A percentile compares a stretch with the other conserved stretches of the same genome.
phyloP scores from a whole-genome alignment of 2,329 filamentous ascomycete genomes.

The Dothideomycetidae sp. region DNA sequence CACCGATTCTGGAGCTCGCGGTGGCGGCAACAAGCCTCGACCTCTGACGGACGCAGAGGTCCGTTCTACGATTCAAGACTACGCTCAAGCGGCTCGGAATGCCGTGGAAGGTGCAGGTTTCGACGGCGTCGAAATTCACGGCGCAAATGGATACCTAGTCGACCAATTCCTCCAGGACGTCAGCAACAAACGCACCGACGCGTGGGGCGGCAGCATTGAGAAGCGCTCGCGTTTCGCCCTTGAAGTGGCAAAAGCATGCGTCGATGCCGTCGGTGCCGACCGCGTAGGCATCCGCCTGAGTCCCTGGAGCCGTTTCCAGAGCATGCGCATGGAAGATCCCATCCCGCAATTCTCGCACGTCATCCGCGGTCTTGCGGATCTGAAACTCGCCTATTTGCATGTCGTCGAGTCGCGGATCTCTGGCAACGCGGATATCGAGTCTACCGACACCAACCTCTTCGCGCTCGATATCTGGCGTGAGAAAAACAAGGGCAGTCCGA shows the following conservation, averaged over 20 bases:
- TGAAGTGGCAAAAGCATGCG: constrained; percentile 39
- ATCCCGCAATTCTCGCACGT: constrained; percentile 49
- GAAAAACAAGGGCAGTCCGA: constrained; percentile 24
- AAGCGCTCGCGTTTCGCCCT: constrained; percentile 38
- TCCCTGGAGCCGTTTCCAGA: constrained; percentile 48
- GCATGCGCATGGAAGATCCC: constrained; percentile 49
- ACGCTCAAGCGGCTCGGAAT: constrained; percentile 30
- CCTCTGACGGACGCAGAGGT: constrained; percentile 28
- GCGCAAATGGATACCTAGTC: constrained; percentile 41
- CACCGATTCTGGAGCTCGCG: constrained; percentile 19
- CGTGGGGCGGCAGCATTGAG: constrained; percentile 34
- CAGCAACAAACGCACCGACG: constrained; percentile 40
- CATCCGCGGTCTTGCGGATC: constrained; percentile 34
- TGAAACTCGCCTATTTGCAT: constrained; percentile 48
- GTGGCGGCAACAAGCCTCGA: constrained; percentile 17
- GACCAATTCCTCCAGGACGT: constrained; percentile 49
- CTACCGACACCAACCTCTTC: constrained; percentile 29
- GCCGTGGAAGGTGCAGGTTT: constrained; percentile 37
- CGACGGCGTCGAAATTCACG: constrained; percentile 45
- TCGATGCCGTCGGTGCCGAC: constrained; percentile 37
- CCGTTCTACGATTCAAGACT: constrained; percentile 23
- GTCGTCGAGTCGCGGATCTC: constrained; percentile 44
- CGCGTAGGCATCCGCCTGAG: constrained; percentile 43
- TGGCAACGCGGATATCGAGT: constrained; percentile 29
- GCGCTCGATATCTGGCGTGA: constrained; percentile 33